Conservation (phyloP, 192 early-diverging fungal genomes). For the Coemansia sp. region DNA sequence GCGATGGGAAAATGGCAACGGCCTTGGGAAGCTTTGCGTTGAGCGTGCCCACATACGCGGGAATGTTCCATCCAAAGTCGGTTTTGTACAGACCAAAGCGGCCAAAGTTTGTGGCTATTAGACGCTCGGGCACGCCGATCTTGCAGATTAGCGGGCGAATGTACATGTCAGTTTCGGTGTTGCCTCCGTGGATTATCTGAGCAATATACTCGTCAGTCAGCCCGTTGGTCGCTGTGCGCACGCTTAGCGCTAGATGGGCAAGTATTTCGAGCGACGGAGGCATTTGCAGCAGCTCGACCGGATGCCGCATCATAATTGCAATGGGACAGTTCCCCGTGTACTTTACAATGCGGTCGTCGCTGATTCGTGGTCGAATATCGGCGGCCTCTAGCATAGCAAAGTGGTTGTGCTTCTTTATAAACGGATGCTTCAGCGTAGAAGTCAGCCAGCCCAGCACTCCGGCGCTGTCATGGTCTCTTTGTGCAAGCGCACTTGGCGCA, state of each 20-base stretch:
- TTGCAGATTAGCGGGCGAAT: neutral
- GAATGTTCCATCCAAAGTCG: constrained; percentile 13
- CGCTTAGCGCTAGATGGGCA: neutral
- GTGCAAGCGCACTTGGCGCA: neutral
- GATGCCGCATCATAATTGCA: neutral
- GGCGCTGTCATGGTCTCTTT: neutral
- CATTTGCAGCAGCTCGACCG: constrained; percentile 2
- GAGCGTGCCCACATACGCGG: constrained; percentile 5
- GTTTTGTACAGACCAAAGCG: constrained; percentile 1
- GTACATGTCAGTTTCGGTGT: neutral
- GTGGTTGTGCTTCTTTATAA: neutral
- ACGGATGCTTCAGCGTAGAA: neutral
- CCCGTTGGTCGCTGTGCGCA: neutral
- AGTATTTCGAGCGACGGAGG: neutral
- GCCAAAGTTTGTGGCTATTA: neutral
- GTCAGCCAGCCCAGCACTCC: neutral
- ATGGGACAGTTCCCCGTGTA: constrained; percentile 2
- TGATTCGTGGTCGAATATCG: constrained; percentile 1
- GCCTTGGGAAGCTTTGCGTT: constrained; percentile 6
- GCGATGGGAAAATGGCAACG: constrained; percentile 5
- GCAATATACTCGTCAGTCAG: constrained; percentile 9
- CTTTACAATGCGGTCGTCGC: neutral
- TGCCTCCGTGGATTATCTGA: neutral
- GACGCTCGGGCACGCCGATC: neutral
- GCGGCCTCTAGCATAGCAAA: neutral